These are phyloP conservation scores for Lagerstroemia speciosa DNA, from an alignment of 345 rosid genomes.

Conservation along the genomic window DNA sequence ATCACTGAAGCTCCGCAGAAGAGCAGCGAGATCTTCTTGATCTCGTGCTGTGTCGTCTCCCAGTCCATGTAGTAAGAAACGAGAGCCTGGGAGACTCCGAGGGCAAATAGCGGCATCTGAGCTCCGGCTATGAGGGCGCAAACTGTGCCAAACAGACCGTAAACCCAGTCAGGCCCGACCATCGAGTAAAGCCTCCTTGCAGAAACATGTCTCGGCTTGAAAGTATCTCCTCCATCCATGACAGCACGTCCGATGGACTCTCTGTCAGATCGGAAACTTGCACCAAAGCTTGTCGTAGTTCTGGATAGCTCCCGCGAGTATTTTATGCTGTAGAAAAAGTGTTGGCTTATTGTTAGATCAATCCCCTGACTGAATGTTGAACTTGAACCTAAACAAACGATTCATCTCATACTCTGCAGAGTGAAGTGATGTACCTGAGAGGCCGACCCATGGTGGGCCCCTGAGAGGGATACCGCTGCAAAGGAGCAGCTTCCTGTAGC, in stretches of 20 bases:
- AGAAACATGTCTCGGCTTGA: conserved; percentile 35
- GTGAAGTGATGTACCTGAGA: conserved; percentile 56
- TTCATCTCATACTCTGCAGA: no score
- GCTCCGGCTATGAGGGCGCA: conserved; percentile 78
- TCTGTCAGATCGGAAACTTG: conserved; percentile 75
- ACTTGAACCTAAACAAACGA: no score
- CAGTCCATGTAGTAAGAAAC: conserved; percentile 75
- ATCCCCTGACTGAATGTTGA: background rate
- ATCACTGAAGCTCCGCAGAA: conserved; percentile 60
- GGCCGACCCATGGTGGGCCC: conserved; percentile 46
- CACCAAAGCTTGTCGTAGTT: conserved; percentile 51
- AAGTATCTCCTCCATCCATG: conserved; percentile 33
- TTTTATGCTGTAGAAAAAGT: conserved; percentile 27
- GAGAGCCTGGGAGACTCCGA: conserved; percentile 88
- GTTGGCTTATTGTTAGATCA: background rate
- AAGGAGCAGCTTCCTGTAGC: conserved; percentile 66
- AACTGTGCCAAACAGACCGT: conserved; percentile 60
- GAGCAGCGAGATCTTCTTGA: conserved; percentile 61
- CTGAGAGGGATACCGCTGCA: conserved; percentile 54
- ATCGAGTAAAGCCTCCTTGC: conserved; percentile 60
- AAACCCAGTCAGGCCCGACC: conserved; percentile 80
- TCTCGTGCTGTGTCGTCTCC: conserved; percentile 59
- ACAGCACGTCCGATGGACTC: conserved; percentile 48
- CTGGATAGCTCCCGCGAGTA: conserved; percentile 63
- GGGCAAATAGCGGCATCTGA: conserved; percentile 92